Conservation (phyloP, 2,329 filamentous ascomycete genomes). For the Chalara sp. region DNA sequence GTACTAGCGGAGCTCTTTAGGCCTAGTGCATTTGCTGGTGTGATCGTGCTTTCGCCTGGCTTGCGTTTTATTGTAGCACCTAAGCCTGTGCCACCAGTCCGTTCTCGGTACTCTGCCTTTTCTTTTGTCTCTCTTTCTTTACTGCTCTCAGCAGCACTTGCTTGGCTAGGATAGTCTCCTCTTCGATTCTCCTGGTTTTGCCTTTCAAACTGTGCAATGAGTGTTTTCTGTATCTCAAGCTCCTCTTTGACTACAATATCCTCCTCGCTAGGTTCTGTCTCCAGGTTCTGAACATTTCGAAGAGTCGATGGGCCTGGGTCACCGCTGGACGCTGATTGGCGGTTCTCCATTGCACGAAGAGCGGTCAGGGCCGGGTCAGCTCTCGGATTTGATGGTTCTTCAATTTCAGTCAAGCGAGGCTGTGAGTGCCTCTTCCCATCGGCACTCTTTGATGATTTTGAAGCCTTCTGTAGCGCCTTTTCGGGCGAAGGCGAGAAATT, state of each 20-base stretch:
- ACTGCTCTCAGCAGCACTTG: too few species aligned
- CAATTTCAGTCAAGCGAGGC: too few species aligned
- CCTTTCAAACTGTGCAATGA: slow-evolving; percentile 9
- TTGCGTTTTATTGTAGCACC: not conserved
- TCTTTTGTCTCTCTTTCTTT: not conserved
- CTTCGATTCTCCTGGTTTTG: slow-evolving; percentile 7
- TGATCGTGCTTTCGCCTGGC: not conserved
- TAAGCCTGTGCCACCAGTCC: not conserved
- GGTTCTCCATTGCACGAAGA: slow-evolving; percentile 10
- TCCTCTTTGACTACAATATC: slow-evolving; percentile 4
- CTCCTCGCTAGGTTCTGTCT: not conserved
- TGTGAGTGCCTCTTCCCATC: too few species aligned
- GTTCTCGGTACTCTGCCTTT: not conserved
- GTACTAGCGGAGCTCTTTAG: slow-evolving; percentile 12
- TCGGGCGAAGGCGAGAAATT: slow-evolving; percentile 14
- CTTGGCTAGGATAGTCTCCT: not conserved
- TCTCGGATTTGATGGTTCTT: too few species aligned
- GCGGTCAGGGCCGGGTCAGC: not conserved
- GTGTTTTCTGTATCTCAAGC: slow-evolving; percentile 13
- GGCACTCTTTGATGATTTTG: too few species aligned
- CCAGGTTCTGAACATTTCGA: not conserved
- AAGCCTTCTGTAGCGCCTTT: too few species aligned
- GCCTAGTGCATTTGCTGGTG: not conserved
- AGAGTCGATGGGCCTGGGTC: not conserved
- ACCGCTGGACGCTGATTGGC: slow-evolving; percentile 1